Evolutionary conservation across 805 yeast genomes (phyloP), one percentile per base, ranked within the genome.

Genomic region (Candida krabiensis): DNA sequence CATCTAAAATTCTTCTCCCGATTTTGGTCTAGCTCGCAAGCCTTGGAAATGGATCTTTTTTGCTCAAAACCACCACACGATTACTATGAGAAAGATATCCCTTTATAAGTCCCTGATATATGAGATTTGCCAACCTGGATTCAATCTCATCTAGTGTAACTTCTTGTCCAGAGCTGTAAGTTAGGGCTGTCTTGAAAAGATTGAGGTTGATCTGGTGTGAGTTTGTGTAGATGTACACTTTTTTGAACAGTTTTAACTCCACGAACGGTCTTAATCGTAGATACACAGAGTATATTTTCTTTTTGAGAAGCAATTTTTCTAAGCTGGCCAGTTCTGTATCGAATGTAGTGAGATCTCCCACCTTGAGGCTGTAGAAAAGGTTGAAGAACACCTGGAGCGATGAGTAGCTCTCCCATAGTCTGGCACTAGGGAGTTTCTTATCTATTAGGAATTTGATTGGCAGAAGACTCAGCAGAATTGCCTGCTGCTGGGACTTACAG

Each of bases 41-140:
- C 22, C 47, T 52, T 2, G 93, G 95, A 56, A 88, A 88, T 2
- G 96, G 81, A 18, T 77, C 77, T 13, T 69, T 75, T 58, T 83
- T 86, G 56, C 93, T 81, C 38, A 88, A 61, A 8, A 89, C 96
- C 14, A 86, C 66, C 35, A 86, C 83, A 28, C 77, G 67, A 53
- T 85, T 80, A 3, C 80, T 73, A 55, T 87, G 93, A 4, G 95
- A 84, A 12, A 89, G 60, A 58, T 89, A 89, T 0, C 96, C 96
- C 60, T 84, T 87, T 32, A 88, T 65, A 40, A 59, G 64, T 7
- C 83, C 83, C 35, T 64, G 63, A 35, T 70, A 68, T 14, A 89
- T 86, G 52, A 84, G 62, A 37, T 73, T 76, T 0, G 95, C 89
- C 16, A 87, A 47, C 9, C 73, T 60, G 42, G 91, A 80, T 60